Evolutionary conservation across 352 stramenopile genomes (phyloP).

Genomic region (Thraustochytrium sp.): DNA sequence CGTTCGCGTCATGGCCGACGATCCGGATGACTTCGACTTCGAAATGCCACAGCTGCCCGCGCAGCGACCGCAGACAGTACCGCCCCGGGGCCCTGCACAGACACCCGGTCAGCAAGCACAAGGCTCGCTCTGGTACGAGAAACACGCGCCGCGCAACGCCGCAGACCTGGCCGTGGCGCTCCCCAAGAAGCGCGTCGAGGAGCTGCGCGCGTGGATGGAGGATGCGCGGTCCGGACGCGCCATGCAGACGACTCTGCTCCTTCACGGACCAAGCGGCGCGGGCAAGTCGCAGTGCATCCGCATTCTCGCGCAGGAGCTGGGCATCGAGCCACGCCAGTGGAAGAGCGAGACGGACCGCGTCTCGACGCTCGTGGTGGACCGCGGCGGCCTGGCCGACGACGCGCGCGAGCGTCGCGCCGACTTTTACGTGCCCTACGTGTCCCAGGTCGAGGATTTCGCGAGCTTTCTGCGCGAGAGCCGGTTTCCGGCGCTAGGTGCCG

Average conservation of each 20-base stretch:
- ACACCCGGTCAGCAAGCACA: not conserved
- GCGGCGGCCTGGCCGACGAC: not conserved
- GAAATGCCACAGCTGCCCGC: too few species aligned
- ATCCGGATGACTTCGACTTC: too few species aligned
- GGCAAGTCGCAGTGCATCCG: not conserved
- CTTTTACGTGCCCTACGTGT: conserved; percentile 3
- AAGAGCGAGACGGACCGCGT: not conserved
- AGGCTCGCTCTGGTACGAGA: not conserved
- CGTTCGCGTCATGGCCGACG: too few species aligned
- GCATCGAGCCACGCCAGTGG: not conserved
- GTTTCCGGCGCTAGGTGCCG: not conserved
- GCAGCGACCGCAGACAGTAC: not conserved
- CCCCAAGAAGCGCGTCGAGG: not conserved
- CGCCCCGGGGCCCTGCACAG: not conserved
- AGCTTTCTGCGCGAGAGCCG: not conserved
- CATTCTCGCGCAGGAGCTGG: not conserved
- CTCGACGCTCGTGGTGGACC: not conserved
- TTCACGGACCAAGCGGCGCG: not conserved
- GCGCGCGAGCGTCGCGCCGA: not conserved
- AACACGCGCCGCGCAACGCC: not conserved
- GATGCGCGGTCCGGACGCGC: too few species aligned
- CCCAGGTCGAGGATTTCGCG: not conserved
- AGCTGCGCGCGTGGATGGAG: too few species aligned
- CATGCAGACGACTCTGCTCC: not conserved
- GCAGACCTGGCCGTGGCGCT: not conserved